phyloP scores from a whole-genome alignment of 169 alveolate genomes.

The Cryptosporidium sp. region DNA sequence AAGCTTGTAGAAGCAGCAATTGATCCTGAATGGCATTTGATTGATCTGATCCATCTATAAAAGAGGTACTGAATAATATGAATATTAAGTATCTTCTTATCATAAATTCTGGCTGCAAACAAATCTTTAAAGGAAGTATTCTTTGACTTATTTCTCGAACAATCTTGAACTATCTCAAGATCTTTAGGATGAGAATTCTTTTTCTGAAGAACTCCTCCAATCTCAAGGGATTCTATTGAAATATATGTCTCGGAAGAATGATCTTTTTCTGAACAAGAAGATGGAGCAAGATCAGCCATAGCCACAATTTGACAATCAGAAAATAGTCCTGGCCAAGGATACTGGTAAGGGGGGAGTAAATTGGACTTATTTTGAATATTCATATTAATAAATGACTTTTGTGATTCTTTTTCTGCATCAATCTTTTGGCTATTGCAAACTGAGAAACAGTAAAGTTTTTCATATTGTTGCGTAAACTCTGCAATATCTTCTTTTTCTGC shows the following conservation, averaged over 20 bases:
- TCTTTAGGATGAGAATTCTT: background rate
- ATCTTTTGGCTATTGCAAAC: constrained; percentile 11
- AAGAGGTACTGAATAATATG: constrained; percentile 59
- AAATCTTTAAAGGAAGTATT: background rate
- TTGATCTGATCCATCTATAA: constrained; percentile 68
- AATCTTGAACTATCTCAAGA: background rate
- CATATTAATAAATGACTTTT: constrained; percentile 16
- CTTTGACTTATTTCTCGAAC: background rate
- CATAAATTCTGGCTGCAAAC: background rate
- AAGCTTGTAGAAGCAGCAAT: background rate
- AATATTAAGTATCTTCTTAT: constrained; percentile 29
- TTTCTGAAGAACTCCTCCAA: constrained; percentile 42
- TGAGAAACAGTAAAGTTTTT: constrained; percentile 53
- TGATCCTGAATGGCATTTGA: constrained; percentile 14
- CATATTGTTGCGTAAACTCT: constrained; percentile 68
- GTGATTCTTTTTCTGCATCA: constrained; percentile 1
- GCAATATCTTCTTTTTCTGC: constrained; percentile 30
- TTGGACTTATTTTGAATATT: constrained; percentile 44
- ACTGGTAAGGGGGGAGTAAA: constrained; percentile 67
- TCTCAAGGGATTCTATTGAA: constrained; percentile 23
- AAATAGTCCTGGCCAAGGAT: constrained; percentile 73
- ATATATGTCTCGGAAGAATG: background rate
- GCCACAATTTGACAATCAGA: constrained; percentile 52
- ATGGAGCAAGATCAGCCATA: constrained; percentile 2
- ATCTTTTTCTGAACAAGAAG: too few relatives aligned